phyloP scores from a whole-genome alignment of 345 rosid genomes.

The Heritiera littoralis region DNA sequence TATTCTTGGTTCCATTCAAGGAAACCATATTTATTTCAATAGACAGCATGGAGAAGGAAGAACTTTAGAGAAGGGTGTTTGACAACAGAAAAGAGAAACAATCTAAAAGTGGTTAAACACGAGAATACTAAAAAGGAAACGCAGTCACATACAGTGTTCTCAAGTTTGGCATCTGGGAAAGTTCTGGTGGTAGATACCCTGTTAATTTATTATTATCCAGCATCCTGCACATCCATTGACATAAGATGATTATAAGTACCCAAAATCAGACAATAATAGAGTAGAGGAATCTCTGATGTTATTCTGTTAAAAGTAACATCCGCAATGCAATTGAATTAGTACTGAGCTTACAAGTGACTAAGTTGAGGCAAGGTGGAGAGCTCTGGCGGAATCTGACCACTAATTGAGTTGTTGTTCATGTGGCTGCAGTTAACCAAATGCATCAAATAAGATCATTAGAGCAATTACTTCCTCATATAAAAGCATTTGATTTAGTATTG shows the following conservation, averaged over 20 bases:
- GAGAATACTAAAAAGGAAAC: not conserved
- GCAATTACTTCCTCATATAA: not conserved
- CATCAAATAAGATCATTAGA: not conserved
- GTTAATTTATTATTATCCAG: constrained; percentile 54
- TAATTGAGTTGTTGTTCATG: constrained; percentile 55
- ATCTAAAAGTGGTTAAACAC: not conserved
- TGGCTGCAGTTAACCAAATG: constrained; percentile 32
- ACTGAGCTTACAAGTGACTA: constrained; percentile 45
- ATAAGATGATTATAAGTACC: not conserved
- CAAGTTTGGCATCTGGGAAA: constrained; percentile 41
- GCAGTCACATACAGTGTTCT: constrained; percentile 33
- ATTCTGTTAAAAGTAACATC: not conserved
- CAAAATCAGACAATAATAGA: not conserved
- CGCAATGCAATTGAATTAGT: not conserved
- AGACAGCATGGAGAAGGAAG: not conserved
- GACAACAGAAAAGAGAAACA: not conserved
- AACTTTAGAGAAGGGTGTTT: not conserved
- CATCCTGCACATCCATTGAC: constrained; percentile 34
- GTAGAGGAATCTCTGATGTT: not conserved
- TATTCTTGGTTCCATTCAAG: not conserved
- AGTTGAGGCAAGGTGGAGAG: constrained; percentile 36
- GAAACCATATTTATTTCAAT: not conserved
- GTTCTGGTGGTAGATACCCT: constrained; percentile 44
- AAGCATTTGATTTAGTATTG: not conserved
- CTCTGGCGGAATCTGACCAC: constrained; percentile 52